These are phyloP conservation scores for Allium fistulosum DNA, from an alignment of 106 monocot species.

Conservation along the genomic window DNA sequence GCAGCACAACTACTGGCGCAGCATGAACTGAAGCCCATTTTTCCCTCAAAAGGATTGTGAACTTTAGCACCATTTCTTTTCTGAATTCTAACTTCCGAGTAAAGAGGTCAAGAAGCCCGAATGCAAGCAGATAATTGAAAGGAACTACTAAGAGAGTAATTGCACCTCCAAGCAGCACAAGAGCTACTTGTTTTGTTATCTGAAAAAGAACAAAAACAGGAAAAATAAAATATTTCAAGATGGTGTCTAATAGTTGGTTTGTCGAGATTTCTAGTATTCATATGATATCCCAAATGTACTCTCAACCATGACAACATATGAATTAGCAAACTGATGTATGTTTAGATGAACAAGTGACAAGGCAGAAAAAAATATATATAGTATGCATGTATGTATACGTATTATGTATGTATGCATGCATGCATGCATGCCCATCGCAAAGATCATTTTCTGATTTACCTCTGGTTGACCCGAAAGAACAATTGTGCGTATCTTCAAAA, in stretches of 20 bases:
- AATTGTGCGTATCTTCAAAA: slow-evolving; percentile 79
- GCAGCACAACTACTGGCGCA: slow-evolving; percentile 73
- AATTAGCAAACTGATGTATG: too few species aligned
- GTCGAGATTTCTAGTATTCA: too few species aligned
- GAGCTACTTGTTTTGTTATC: slow-evolving; percentile 66
- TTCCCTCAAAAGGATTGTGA: slow-evolving; percentile 55
- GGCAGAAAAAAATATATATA: neutral
- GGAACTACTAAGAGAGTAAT: slow-evolving; percentile 55
- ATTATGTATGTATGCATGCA: neutral
- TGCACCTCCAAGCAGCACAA: slow-evolving; percentile 52
- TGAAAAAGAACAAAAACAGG: slow-evolving; percentile 18
- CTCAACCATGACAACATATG: too few species aligned
- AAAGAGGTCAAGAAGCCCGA: slow-evolving; percentile 71
- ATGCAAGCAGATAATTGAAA: slow-evolving; percentile 60
- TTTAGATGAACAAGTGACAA: too few species aligned
- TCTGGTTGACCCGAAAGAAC: slow-evolving; percentile 88
- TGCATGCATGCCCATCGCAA: neutral
- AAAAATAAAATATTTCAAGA: neutral
- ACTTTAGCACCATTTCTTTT: slow-evolving; percentile 56
- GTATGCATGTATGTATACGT: neutral
- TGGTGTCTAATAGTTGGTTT: too few species aligned
- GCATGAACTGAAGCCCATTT: slow-evolving; percentile 78
- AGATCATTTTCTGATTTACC: slow-evolving; percentile 28
- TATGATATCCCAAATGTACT: too few species aligned
- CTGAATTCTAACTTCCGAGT: slow-evolving; percentile 85